These are phyloP conservation scores for Silene noctiflora DNA, from an alignment of 179 eudicot species.

Conservation along the genomic window DNA sequence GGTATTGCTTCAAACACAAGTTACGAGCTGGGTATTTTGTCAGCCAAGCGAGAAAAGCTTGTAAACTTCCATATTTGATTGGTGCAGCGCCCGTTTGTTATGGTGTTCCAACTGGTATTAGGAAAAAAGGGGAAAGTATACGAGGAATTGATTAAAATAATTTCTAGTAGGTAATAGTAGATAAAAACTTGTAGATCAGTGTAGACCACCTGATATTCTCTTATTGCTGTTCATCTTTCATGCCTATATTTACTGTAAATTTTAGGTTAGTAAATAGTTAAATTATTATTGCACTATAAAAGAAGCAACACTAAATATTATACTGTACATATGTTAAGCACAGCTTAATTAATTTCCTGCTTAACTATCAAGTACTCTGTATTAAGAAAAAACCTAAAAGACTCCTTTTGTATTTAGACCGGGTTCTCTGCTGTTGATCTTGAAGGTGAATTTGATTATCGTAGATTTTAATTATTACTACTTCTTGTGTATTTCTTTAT, in stretches of 20 bases:
- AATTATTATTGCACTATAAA: no score
- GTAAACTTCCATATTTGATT: slow-evolving; percentile 61
- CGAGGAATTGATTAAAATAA: not conserved
- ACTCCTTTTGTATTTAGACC: no score
- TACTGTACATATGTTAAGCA: no score
- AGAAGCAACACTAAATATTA: no score
- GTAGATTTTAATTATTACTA: no score
- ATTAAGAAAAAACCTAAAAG: no score
- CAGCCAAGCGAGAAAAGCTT: slow-evolving; percentile 73
- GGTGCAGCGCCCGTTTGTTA: slow-evolving; percentile 98
- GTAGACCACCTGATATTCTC: not conserved
- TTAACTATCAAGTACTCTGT: no score
- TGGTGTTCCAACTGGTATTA: slow-evolving; percentile 88
- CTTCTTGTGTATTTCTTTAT: no score
- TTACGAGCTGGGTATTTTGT: slow-evolving; percentile 72
- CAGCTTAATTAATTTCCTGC: no score
- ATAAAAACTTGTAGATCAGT: not conserved
- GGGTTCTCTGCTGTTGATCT: no score
- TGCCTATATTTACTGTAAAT: not conserved
- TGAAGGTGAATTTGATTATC: no score
- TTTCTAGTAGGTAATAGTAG: not conserved
- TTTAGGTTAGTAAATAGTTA: no score
- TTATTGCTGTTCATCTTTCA: not conserved
- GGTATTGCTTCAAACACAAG: slow-evolving; percentile 52
- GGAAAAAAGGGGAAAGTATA: slow-evolving; percentile 42